phyloP scores from a whole-genome alignment of 495 filamentous ascomycete genomes.

The Hyaloscypha bicolor region DNA sequence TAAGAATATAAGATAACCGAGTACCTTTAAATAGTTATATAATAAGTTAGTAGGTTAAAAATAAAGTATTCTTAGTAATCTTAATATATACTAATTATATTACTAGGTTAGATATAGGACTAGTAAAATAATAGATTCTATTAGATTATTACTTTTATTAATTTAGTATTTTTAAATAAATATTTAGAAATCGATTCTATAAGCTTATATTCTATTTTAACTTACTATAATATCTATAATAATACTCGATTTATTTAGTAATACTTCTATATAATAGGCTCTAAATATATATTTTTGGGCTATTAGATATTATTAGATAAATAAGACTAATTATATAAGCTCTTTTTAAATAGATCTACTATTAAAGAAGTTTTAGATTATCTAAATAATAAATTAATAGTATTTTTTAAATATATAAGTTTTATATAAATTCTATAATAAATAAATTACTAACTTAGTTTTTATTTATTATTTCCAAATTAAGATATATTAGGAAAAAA shows the following conservation, averaged over 20 bases:
- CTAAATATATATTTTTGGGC: conserved; percentile 19
- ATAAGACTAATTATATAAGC: conserved; percentile 17
- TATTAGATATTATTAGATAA: conserved; percentile 22
- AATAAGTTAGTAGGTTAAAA: too few species aligned
- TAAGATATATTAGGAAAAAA: too few species aligned
- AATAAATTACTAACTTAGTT: too few species aligned
- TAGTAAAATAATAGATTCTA: too few species aligned
- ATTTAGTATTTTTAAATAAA: conserved; percentile 4
- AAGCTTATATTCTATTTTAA: conserved; percentile 13
- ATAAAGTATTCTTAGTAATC: too few species aligned
- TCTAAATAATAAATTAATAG: conserved; percentile 8
- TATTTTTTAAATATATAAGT: too few species aligned
- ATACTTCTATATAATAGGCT: conserved; percentile 21
- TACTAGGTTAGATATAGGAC: too few species aligned
- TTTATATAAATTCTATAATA: too few species aligned
- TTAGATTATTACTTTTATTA: not conserved
- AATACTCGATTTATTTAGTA: conserved; percentile 8
- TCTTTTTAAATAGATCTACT: conserved; percentile 18
- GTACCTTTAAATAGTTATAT: too few species aligned
- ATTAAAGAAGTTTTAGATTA: conserved; percentile 15
- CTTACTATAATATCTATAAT: conserved; percentile 14
- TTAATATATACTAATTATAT: too few species aligned
- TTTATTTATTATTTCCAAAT: too few species aligned
- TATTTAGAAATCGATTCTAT: conserved; percentile 9
- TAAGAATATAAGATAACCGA: too few species aligned